phyloP scores from a whole-genome alignment of 2,329 filamentous ascomycete species.

The Didymellaceae sp. region DNA sequence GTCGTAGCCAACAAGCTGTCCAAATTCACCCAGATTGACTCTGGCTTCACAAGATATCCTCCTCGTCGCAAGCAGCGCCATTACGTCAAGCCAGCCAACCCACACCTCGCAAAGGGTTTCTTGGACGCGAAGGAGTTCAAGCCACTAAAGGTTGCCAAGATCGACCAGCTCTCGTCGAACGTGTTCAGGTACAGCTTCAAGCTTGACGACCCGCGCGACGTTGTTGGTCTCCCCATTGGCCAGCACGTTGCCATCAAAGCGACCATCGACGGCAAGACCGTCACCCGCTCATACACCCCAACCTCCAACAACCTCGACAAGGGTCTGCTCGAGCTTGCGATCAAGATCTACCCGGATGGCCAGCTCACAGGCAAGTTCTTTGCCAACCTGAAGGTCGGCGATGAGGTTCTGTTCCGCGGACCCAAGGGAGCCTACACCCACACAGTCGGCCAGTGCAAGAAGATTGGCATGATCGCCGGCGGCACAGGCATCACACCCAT shows the following conservation, averaged over 20 bases:
- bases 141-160: slow-evolving; percentile 51
- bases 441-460: slow-evolving; percentile 40
- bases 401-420: slow-evolving; percentile 60
- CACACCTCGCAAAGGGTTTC: slow-evolving; percentile 49
- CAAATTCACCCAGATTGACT: slow-evolving; percentile 50
- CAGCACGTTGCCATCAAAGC: slow-evolving; percentile 52
- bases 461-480: slow-evolving; percentile 64
- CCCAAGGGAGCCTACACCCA: slow-evolving; percentile 66
- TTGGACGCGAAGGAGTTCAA: slow-evolving; percentile 59
- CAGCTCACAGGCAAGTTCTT: slow-evolving; percentile 59
- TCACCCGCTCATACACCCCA: slow-evolving; percentile 35
- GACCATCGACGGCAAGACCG: slow-evolving; percentile 68
- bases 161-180: slow-evolving; percentile 23
- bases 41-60: slow-evolving; percentile 31
- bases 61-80: slow-evolving; percentile 23
- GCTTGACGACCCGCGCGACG: slow-evolving; percentile 25
- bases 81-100: slow-evolving; percentile 18
- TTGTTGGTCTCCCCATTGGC: slow-evolving; percentile 45
- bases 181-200: slow-evolving; percentile 36
- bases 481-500: slow-evolving; percentile 63
- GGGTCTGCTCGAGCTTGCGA: slow-evolving; percentile 59
- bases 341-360: slow-evolving; percentile 61
- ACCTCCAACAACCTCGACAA: slow-evolving; percentile 65
- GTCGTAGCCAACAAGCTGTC: slow-evolving; percentile 43
- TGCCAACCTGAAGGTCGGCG: slow-evolving; percentile 55